Conservation (phyloP, 1,284 basidiomycete genomes). For the Ganoderma sp. region DNA sequence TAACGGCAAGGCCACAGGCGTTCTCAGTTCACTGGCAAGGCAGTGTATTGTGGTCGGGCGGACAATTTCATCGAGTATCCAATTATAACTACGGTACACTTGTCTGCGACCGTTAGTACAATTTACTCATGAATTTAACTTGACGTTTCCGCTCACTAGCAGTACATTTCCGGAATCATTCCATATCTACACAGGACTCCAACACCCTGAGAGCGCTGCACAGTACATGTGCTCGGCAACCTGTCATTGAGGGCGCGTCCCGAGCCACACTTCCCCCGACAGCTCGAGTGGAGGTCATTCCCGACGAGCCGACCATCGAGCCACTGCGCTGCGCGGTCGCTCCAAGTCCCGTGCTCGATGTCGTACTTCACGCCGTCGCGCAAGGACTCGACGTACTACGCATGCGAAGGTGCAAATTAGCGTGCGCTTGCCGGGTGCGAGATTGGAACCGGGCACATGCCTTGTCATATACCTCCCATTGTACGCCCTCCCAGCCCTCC, state of each 20-base stretch:
- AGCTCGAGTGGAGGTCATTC: background rate
- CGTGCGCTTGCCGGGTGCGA: background rate
- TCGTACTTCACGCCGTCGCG: background rate
- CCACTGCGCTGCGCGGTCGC: background rate
- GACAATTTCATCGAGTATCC: too few relatives aligned
- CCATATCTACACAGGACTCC: background rate
- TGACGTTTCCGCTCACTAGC: background rate
- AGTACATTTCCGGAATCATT: background rate
- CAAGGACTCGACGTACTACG: background rate
- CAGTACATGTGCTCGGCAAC: background rate
- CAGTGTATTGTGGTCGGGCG: too few relatives aligned
- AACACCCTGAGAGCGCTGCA: background rate
- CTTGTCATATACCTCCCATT: background rate
- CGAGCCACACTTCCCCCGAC: background rate
- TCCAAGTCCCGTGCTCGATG: background rate
- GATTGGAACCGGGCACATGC: background rate
- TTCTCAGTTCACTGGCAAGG: too few relatives aligned
- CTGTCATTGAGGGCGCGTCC: background rate
- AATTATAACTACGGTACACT: too few relatives aligned
- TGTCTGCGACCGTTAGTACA: too few relatives aligned
- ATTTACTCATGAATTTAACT: too few relatives aligned
- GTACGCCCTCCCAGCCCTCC: background rate
- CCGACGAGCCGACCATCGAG: background rate
- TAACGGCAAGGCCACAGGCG: too few relatives aligned
- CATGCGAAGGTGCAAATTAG: background rate